A percentile compares a stretch with the other conserved stretches of the same genome.
These are phyloP conservation scores for Cryptococcus sp. DNA, from an alignment of 1,284 basidiomycete species.

Conservation along the genomic window DNA sequence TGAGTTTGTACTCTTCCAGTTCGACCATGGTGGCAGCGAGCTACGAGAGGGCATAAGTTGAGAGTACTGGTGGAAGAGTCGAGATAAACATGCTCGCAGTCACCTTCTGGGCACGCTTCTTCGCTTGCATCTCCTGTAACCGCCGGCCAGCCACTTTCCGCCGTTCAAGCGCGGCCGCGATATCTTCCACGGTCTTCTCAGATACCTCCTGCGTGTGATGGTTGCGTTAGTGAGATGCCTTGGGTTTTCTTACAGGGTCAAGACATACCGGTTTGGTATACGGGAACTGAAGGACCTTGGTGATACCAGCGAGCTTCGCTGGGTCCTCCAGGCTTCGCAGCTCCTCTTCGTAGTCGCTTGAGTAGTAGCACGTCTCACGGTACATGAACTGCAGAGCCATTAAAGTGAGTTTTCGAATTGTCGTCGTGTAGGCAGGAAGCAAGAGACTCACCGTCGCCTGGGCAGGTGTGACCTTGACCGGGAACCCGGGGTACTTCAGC, in stretches of 20 bases:
- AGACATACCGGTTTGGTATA: constrained; percentile 59
- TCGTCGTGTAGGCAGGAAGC: constrained; percentile 54
- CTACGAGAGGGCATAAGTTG: constrained; percentile 9
- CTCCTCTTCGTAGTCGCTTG: constrained; percentile 69
- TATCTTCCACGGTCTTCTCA: constrained; percentile 89
- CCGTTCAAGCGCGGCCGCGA: constrained; percentile 71
- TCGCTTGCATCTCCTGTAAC: constrained; percentile 88
- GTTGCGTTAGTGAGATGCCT: no score
- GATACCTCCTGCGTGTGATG: constrained; percentile 55
- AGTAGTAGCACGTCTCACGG: constrained; percentile 80
- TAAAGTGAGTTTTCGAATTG: constrained; percentile 2
- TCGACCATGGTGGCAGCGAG: constrained; percentile 59
- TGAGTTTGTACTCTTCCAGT: constrained; percentile 64
- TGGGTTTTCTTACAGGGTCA: no score
- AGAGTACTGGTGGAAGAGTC: not conserved
- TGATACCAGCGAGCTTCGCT: constrained; percentile 60
- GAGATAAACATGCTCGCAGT: constrained; percentile 6
- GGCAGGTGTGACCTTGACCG: constrained; percentile 54
- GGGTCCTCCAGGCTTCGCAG: constrained; percentile 66
- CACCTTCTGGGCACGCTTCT: constrained; percentile 80
- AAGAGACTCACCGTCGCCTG: constrained; percentile 55
- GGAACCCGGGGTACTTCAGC: constrained; percentile 91
- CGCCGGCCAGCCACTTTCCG: constrained; percentile 79
- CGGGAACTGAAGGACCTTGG: constrained; percentile 81
- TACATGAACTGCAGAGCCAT: constrained; percentile 72